These are phyloP conservation scores for Calonectria hongkongensis DNA, from an alignment of 2,329 filamentous ascomycete species.

Conservation along the genomic window DNA sequence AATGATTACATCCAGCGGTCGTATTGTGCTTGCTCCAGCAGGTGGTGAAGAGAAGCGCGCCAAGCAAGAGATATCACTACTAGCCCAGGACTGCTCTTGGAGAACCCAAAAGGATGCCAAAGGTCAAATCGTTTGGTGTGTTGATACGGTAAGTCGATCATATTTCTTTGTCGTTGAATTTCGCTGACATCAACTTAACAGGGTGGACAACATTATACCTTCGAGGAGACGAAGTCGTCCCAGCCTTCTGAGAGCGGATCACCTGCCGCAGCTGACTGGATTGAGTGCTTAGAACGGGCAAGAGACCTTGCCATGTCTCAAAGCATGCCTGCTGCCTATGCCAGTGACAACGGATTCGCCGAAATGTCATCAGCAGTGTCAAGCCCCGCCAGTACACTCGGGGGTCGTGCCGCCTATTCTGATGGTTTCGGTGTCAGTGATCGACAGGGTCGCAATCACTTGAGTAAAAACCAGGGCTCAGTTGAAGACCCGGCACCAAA, in stretches of 20 bases:
- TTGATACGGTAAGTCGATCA: slow-evolving; percentile 87
- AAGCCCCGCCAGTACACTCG: slow-evolving; percentile 85
- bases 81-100: slow-evolving; percentile 85
- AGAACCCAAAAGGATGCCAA: slow-evolving; percentile 89
- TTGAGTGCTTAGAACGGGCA: slow-evolving; percentile 90
- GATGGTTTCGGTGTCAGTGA: slow-evolving; percentile 71
- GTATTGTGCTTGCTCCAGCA: slow-evolving; percentile 91
- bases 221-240: slow-evolving; percentile 90
- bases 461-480: slow-evolving; percentile 76
- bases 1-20: slow-evolving; percentile 93
- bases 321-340: slow-evolving; percentile 79
- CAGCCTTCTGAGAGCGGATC: slow-evolving; percentile 75
- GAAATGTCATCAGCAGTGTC: slow-evolving; percentile 83
- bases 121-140: slow-evolving; percentile 89
- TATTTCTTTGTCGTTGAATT: neutral
- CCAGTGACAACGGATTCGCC: slow-evolving; percentile 79
- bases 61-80: slow-evolving; percentile 92
- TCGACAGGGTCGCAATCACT: slow-evolving; percentile 72
- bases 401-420: slow-evolving; percentile 72
- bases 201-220: slow-evolving; percentile 93
- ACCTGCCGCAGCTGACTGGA: slow-evolving; percentile 90
- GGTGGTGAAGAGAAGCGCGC: slow-evolving; percentile 97
- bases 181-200: slow-evolving; percentile 59
- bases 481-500: slow-evolving; percentile 72
- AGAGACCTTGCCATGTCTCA: slow-evolving; percentile 89